Evolutionary conservation across 768 basidiomycete genomes (phyloP).

Genomic region (Phlebiopsis gigantea): DNA sequence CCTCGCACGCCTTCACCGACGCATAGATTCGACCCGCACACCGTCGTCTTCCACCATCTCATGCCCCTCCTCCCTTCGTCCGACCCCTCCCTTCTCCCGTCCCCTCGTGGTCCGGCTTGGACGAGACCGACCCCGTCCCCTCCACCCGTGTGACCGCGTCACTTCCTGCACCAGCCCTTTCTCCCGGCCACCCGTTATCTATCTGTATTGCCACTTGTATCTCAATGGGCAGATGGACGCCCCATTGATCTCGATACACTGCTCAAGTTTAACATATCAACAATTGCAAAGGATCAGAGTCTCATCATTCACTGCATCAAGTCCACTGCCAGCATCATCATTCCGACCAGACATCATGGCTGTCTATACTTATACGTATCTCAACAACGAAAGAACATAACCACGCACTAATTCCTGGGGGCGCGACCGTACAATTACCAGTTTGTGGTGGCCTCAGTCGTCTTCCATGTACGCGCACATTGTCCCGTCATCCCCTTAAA

Average conservation of each 20-base stretch:
- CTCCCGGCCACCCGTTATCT: not conserved
- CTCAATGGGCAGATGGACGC: not conserved
- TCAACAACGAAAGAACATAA: not conserved
- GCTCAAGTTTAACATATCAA: not conserved
- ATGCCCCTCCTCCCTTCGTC: slow-evolving; percentile 48
- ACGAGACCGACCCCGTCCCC: not conserved
- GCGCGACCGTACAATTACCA: not conserved
- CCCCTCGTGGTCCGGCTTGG: not conserved
- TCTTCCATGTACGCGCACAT: not conserved
- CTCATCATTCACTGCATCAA: slow-evolving; percentile 19
- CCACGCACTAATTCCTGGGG: not conserved
- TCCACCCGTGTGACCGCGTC: slow-evolving; percentile 7
- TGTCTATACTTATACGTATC: slow-evolving; percentile 1
- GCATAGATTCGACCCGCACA: slow-evolving; percentile 39
- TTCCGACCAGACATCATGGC: not conserved
- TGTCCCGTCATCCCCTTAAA: not conserved
- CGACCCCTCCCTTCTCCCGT: not conserved
- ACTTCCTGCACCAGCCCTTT: not conserved
- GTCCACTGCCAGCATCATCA: not conserved
- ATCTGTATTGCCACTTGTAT: not conserved
- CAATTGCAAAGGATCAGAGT: not conserved
- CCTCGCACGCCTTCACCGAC: slow-evolving; percentile 31
- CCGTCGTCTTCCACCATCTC: slow-evolving; percentile 50
- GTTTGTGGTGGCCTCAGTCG: not conserved
- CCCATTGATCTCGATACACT: not conserved